Conservation (phyloP, 2,329 filamentous ascomycete genomes). For the Stagonosporopsis cucurbitacearum region DNA sequence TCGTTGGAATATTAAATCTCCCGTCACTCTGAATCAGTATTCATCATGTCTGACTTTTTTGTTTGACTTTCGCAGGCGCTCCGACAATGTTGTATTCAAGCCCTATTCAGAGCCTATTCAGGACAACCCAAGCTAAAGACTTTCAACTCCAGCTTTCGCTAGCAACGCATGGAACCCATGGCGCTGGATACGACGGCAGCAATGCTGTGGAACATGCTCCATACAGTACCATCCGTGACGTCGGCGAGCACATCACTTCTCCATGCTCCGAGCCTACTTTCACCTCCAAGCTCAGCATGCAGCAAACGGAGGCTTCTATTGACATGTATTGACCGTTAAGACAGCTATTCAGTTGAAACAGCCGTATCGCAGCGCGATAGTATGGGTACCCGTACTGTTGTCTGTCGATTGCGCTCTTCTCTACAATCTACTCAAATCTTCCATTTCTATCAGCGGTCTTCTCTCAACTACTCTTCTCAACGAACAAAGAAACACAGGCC, state of each 20-base stretch:
- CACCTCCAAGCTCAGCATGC: conserved; percentile 18
- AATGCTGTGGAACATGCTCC: conserved; percentile 7
- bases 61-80: conserved; percentile 3
- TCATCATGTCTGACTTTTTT: not conserved
- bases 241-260: conserved; percentile 7
- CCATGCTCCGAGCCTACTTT: conserved; percentile 17
- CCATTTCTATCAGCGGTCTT: not conserved
- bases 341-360: conserved; percentile 20
- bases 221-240: conserved; percentile 3
- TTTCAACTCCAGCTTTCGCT: not conserved
- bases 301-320: conserved; percentile 28
- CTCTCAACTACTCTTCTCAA: not conserved
- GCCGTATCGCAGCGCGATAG: not conserved
- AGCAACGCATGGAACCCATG: conserved; percentile 1
- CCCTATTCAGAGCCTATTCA: conserved; percentile 12
- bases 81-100: conserved; percentile 8
- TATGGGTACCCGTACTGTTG: not conserved
- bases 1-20: not conserved
- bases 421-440: not conserved
- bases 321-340: conserved; percentile 32
- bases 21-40: not conserved
- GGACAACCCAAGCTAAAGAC: not conserved
- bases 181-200: conserved; percentile 3
- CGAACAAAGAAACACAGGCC: not conserved
- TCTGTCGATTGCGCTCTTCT: not conserved